Evolutionary conservation across 176 grass and related monocot genomes (phyloP), one percentile per base, ranked within the genome.

Genomic region (Typha latifolia): DNA sequence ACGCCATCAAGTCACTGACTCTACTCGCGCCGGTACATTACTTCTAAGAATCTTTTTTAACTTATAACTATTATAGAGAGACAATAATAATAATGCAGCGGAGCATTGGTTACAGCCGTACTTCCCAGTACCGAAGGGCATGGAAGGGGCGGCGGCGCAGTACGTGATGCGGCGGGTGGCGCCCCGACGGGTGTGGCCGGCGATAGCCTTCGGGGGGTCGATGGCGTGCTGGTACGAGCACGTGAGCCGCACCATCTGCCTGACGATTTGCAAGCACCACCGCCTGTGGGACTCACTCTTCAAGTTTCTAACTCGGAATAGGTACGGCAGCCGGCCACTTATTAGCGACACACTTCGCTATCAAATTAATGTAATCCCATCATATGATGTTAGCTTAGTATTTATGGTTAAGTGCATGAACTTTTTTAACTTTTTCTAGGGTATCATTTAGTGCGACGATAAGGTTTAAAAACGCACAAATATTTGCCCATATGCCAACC

Each of bases 191-290:
- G 92, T 96, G 64, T 96, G 92, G 92, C 92, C 92, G 75, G 75
- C 88, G 52, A 91, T 96, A 73, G 85, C 88, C 13, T 96, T 96
- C 74, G 92, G 92, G 24, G 88, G 77, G 64, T 96, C 92, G 2
- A 91, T 96, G 88, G 92, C 85, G 31, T 96, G 92, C 81, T 96
- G 88, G 88, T 96, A 96, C 74, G 92, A 96, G 87, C 92, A 96
- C 77, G 88, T 96, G 26, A 96, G 92, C 80, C 73, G 92, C 49
- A 96, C 92, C 68, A 86, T 91, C 76, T 96, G 92, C 82, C 80
- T 96, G 49, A 88, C 83, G 74, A 96, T 91, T 66, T 96, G 88
- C 75, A 81, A 79, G 55, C 85, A 96, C 74, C 92, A 96, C 81
- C 71, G 92, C 5, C 51, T 78, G 12, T 91, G 92, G 92, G 77